Evolutionary conservation across 148 eudicot genomes (phyloP).

Genomic region (Vaccinium darrowii): DNA sequence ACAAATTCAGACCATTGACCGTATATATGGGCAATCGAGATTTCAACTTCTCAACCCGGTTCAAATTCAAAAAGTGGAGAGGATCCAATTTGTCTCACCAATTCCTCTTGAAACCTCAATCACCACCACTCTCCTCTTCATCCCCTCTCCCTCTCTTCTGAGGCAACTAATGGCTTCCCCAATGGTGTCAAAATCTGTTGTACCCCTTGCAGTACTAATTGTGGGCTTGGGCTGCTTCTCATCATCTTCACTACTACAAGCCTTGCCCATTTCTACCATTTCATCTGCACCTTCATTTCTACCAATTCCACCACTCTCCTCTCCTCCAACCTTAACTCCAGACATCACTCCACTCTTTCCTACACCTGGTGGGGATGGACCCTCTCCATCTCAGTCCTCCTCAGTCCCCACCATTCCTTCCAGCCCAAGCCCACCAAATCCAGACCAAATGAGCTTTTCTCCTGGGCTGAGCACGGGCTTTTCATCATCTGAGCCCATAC

Average conservation of each 20-base stretch:
- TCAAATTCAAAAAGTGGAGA: background rate
- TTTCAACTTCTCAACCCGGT: background rate
- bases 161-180: background rate
- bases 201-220: background rate
- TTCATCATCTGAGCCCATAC: background rate
- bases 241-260: background rate
- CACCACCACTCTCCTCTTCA: background rate
- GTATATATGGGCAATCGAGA: background rate
- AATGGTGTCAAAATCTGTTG: background rate
- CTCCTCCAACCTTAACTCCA: background rate
- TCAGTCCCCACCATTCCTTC: slow-evolving; percentile 5
- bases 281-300: background rate
- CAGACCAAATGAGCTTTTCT: background rate
- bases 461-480: background rate
- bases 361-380: background rate
- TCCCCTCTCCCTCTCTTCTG: background rate
- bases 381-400: background rate
- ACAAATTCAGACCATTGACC: background rate
- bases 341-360: slow-evolving; percentile 4
- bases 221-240: background rate
- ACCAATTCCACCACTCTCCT: background rate
- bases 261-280: background rate
- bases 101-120: background rate
- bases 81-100: background rate
- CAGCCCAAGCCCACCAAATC: slow-evolving; percentile 7